Conservation (phyloP, 306 rosid species). For the Lathyrus aphaca region DNA sequence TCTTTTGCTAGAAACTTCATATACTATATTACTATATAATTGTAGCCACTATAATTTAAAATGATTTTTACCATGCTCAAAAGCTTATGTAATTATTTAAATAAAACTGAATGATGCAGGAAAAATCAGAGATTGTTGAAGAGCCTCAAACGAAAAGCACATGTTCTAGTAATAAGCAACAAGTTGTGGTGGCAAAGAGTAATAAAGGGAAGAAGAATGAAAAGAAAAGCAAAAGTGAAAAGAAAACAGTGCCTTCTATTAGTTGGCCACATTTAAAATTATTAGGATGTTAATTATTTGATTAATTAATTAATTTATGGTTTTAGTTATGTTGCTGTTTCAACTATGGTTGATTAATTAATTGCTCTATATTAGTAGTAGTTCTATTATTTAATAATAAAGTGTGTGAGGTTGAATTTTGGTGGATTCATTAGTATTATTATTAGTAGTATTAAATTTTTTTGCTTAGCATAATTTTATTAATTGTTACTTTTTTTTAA, state of each 20-base stretch:
- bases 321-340: slow-evolving; percentile 16
- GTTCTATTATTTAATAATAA: slow-evolving; percentile 15
- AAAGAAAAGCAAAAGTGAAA: slow-evolving; percentile 48
- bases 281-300: slow-evolving; percentile 58
- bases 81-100: neutral
- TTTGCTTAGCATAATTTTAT: too few relatives aligned
- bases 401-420: slow-evolving; percentile 29
- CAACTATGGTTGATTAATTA: slow-evolving; percentile 10
- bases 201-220: slow-evolving; percentile 44
- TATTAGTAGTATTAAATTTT: neutral
- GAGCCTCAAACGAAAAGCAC: slow-evolving; percentile 26
- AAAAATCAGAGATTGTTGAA: slow-evolving; percentile 37
- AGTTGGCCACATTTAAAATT: slow-evolving; percentile 65
- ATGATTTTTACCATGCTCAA: neutral
- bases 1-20: slow-evolving; percentile 21
- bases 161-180: slow-evolving; percentile 39
- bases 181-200: slow-evolving; percentile 42
- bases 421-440: slow-evolving; percentile 24
- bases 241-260: slow-evolving; percentile 48
- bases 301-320: neutral
- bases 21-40: neutral
- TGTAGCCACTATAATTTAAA: slow-evolving; percentile 21
- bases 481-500: too few relatives aligned
- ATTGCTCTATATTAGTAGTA: neutral
- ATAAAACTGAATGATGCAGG: slow-evolving; percentile 49